A percentile compares a stretch with the other conserved stretches of the same genome.
Conservation (phyloP, 192 early-diverging fungal genomes). For the Linnemannia schmuckeri region DNA sequence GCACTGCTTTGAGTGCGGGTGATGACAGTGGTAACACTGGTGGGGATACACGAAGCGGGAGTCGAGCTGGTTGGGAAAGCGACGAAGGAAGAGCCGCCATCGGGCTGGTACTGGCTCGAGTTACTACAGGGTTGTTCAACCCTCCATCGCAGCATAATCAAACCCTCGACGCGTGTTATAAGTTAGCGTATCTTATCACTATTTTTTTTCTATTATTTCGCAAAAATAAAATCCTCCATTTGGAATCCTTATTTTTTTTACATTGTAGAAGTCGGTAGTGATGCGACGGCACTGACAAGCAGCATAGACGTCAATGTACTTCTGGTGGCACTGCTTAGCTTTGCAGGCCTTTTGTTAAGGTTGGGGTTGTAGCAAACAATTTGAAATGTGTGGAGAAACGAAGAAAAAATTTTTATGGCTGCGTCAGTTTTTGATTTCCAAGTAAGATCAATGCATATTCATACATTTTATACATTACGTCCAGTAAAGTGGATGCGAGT, state of each 20-base stretch:
- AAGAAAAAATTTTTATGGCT: background rate
- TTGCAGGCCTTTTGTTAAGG: conserved; percentile 28
- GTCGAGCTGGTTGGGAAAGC: background rate
- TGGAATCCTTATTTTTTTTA: background rate
- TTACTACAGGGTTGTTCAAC: conserved; percentile 21
- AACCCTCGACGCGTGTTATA: conserved; percentile 4
- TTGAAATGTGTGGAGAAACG: background rate
- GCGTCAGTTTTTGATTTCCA: background rate
- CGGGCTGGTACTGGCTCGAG: conserved; percentile 13
- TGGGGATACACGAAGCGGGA: background rate
- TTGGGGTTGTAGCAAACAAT: conserved; percentile 39
- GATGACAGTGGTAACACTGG: background rate
- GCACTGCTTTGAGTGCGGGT: background rate
- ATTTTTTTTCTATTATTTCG: background rate
- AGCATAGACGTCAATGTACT: conserved; percentile 38
- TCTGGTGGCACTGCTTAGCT: conserved; percentile 34
- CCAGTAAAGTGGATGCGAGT: no score
- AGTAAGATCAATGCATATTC: background rate
- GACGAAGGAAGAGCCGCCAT: background rate
- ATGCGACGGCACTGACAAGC: conserved; percentile 32
- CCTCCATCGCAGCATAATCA: conserved; percentile 26
- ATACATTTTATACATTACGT: background rate
- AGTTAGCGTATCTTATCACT: background rate
- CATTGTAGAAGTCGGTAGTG: conserved; percentile 22
- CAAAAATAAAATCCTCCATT: background rate